Evolutionary conservation across 305 asterid genomes (phyloP).

Genomic region (Salvia sclarea): DNA sequence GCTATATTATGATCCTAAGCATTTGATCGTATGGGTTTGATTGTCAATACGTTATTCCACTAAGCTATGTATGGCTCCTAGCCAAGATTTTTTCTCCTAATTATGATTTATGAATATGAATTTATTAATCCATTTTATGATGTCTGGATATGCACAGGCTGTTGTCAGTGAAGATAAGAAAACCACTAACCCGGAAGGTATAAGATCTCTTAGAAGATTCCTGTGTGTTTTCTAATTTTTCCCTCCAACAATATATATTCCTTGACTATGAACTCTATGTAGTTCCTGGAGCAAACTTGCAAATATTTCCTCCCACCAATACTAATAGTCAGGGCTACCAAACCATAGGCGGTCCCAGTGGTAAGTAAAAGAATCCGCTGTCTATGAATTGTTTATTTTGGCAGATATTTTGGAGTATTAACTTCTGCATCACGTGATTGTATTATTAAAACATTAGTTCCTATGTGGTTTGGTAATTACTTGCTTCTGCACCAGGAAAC

Average conservation of each 20-base stretch:
- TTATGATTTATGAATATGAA: not conserved
- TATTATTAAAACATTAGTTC: conserved; percentile 8
- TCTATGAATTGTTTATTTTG: conserved; percentile 1
- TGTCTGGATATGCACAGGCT: conserved; percentile 54
- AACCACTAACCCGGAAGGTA: conserved; percentile 51
- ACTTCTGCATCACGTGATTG: conserved; percentile 23
- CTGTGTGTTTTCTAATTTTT: conserved; percentile 2
- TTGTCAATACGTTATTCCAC: not conserved
- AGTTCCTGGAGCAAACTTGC: conserved; percentile 77
- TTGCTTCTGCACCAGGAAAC: not conserved
- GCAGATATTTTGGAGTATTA: conserved; percentile 18
- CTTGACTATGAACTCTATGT: conserved; percentile 25
- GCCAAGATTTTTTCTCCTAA: not conserved
- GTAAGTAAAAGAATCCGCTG: conserved; percentile 37
- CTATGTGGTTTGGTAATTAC: not conserved
- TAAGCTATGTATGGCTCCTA: not conserved
- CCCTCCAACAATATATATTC: conserved; percentile 8
- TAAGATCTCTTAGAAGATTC: conserved; percentile 6
- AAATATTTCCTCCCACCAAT: conserved; percentile 71
- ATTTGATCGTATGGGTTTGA: not conserved
- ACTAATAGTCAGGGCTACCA: conserved; percentile 72
- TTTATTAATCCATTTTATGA: conserved; percentile 1
- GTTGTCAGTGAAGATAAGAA: conserved; percentile 63
- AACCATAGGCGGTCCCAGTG: conserved; percentile 51
- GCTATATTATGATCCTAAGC: not conserved